Evolutionary conservation across 1,284 basidiomycete species (phyloP), one percentile per base, ranked within the genome.

Genomic region (Rhodofomes roseus): DNA sequence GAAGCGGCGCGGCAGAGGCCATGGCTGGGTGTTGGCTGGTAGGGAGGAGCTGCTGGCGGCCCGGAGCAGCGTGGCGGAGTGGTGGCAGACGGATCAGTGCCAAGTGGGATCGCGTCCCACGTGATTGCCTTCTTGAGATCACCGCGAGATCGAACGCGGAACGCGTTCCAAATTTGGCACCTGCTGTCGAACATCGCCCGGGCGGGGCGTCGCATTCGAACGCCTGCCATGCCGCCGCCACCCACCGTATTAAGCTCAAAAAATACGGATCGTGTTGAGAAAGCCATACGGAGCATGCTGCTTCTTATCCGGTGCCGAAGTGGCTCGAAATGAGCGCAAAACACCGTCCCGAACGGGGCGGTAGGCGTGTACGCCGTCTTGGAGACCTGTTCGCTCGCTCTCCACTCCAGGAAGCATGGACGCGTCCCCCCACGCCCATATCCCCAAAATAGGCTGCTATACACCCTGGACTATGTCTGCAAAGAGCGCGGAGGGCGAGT

Each of bases 111-210:
- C 31, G 31, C 50, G 68, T 43, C 54, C 29, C 60, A 61, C 56
- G 63, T 54, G 63, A 56, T 56, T 55, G 60, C 63, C 53, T 65
- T 61, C 48, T 58, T 56, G 61, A 73, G 70, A 73, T 73, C 69
- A 67, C 57, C 68, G 63, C 66, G 65, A 68, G 69, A 70, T 73
- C 66, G 69, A 71, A 74, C 77, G 77, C 70, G 75, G 66, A 71
- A 73, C 74, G 73, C 77, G 75, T 71, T 72, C 79, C 73, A 62
- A 69, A 72, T 74, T 76, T 69, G 68, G 71, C 56, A 54, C 70
- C 63, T 61, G 60, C 66, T 70, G 67, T 70, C 62, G 73, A 76
- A 75, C 71, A 71, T 64, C 65, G 68, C 66, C 57, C 50, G 22
- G 52, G 57, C 50, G 62, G 60, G 57, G 62, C 59, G 56, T 52